These are phyloP conservation scores for Nymphaea thermarum DNA, from an alignment of 164 flowering plant genomes.

Conservation along the genomic window DNA sequence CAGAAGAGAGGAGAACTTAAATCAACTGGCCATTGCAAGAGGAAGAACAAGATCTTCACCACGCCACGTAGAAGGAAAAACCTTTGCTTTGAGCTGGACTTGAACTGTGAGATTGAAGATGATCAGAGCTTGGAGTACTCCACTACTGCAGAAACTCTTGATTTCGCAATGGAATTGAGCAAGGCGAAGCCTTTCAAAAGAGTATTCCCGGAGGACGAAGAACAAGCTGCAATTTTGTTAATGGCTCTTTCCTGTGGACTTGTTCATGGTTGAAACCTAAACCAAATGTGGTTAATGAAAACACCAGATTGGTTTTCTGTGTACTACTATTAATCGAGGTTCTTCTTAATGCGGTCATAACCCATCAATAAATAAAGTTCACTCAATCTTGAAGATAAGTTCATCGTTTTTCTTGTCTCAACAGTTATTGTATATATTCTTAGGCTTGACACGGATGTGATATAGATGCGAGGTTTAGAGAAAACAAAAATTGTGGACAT, in stretches of 20 bases:
- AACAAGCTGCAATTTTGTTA: slow-evolving; percentile 14
- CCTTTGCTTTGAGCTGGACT: slow-evolving; percentile 1
- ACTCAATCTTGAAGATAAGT: too few relatives aligned
- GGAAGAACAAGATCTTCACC: not conserved
- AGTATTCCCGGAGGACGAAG: slow-evolving; percentile 32
- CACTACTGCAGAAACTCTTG: slow-evolving; percentile 4
- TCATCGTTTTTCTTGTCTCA: too few relatives aligned
- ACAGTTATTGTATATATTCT: too few relatives aligned
- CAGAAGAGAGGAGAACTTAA: not conserved
- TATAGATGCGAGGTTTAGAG: too few relatives aligned
- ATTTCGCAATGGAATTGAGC: slow-evolving; percentile 31
- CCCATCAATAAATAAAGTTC: too few relatives aligned
- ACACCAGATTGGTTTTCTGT: too few relatives aligned
- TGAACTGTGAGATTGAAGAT: not conserved
- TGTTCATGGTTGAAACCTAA: not conserved
- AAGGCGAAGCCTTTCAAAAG: slow-evolving; percentile 30
- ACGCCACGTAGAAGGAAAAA: not conserved
- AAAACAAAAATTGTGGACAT: too few relatives aligned
- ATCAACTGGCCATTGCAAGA: not conserved
- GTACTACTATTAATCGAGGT: not conserved
- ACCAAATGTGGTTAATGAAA: too few relatives aligned
- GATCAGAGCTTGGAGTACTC: not conserved
- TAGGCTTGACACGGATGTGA: too few relatives aligned
- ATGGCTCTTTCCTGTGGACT: slow-evolving; percentile 15
- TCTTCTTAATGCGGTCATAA: not conserved